Conservation (phyloP, 768 basidiomycete species). For the Omphalotus guepiniiformis region DNA sequence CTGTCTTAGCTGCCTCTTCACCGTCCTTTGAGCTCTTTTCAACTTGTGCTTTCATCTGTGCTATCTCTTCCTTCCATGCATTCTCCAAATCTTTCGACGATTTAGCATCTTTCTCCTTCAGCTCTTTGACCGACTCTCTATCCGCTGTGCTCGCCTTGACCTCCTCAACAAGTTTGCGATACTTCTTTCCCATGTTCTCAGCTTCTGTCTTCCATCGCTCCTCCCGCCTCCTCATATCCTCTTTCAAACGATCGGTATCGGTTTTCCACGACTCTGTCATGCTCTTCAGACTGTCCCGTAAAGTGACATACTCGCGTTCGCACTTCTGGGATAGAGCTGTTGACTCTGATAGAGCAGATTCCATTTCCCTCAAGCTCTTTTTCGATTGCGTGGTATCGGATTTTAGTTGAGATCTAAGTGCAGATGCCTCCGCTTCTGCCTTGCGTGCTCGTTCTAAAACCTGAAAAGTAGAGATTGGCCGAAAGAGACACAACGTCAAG, state of each 20-base stretch:
- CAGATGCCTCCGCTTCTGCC: slow-evolving; percentile 71
- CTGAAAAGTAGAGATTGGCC: slow-evolving; percentile 27
- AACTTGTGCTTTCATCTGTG: slow-evolving; percentile 46
- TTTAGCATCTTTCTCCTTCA: slow-evolving; percentile 46
- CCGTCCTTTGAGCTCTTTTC: slow-evolving; percentile 51
- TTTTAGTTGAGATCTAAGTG: slow-evolving; percentile 71
- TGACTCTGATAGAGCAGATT: slow-evolving; percentile 65
- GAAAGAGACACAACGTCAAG: neutral
- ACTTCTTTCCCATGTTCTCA: slow-evolving; percentile 67
- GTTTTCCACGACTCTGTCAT: slow-evolving; percentile 70
- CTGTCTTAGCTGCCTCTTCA: slow-evolving; percentile 55
- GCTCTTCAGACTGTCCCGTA: slow-evolving; percentile 72
- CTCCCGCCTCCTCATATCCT: slow-evolving; percentile 74
- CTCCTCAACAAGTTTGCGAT: slow-evolving; percentile 59
- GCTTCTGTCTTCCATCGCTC: slow-evolving; percentile 64
- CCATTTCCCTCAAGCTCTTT: slow-evolving; percentile 78
- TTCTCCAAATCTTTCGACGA: slow-evolving; percentile 56
- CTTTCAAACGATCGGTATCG: slow-evolving; percentile 65
- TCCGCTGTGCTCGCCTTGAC: slow-evolving; percentile 47
- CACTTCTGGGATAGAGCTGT: slow-evolving; percentile 74
- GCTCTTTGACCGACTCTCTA: slow-evolving; percentile 42
- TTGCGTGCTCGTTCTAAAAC: slow-evolving; percentile 82
- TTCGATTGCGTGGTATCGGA: slow-evolving; percentile 68
- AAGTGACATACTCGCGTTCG: slow-evolving; percentile 76
- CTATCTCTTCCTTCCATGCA: slow-evolving; percentile 55